Evolutionary conservation across 352 stramenopile genomes (phyloP), one percentile per base, ranked within the genome.

Genomic region (Plasmopara muralis): DNA sequence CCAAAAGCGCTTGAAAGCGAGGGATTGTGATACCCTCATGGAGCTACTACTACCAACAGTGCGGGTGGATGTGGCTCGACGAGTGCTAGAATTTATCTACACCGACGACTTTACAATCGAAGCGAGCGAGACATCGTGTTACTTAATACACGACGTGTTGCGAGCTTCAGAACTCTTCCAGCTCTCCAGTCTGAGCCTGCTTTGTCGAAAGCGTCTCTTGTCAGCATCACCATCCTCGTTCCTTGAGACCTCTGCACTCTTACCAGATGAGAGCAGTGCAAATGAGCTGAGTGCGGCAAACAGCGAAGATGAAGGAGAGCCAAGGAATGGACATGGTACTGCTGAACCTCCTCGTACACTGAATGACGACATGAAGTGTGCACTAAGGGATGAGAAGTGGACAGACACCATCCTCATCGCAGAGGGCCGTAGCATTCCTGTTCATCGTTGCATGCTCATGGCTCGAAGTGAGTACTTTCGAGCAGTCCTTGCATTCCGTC

Each of bases 81-180:
- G 80, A 6, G 30, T 89, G 16, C 46, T 91, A 42, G 76, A 87
- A 47, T 91, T 75, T 56, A 66, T 88, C 35, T 89, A 91, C 68
- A 89, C 76, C 0, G 77, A 91, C 48, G 74, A 68, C 16, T 60
- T 87, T 15, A 74, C 72, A 1, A 37, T 66, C n/a, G 60, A 73
- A 34, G 47, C 85, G 3, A 66, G 68, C 28, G 58, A 55, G 12
- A 55, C 15, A 6, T 58, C 60, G 1, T 76, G 75, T 18, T 87
- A 76, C 34, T 57, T 91, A 9, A 40, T 81, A 2, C 70, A 72
- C 9, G 80, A 91, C 45, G 66, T 91, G 6, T 50, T 79, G 12
- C 64, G 68, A n/a, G 75, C 77, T 5, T 65, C 80, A 5, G 55
- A 62, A 12, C 30, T 66, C 15, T 83, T 68, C 35, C 43, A 72